These are phyloP conservation scores for Mycosphaerella sp. DNA, from an alignment of 2,329 filamentous ascomycete genomes.

Conservation along the genomic window DNA sequence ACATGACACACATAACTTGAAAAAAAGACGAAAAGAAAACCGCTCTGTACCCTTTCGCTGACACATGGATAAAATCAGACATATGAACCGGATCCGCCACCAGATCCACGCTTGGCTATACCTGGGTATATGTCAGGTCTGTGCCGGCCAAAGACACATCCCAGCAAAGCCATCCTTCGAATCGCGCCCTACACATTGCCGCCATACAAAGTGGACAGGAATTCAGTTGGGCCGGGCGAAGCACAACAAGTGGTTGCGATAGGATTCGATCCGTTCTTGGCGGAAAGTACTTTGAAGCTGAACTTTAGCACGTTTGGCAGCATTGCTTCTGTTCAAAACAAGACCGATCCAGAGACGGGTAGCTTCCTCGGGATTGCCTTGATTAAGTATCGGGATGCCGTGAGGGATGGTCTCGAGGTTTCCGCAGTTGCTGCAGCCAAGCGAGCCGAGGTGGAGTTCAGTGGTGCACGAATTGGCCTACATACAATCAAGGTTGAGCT, in stretches of 20 bases:
- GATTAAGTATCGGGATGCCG: constrained; percentile 76
- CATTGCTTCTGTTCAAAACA: constrained; percentile 84
- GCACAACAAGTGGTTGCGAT: constrained; percentile 86
- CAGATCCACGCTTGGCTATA: constrained; percentile 74
- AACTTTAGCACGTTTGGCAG: constrained; percentile 78
- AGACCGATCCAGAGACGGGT: constrained; percentile 89
- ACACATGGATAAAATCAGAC: constrained; percentile 51
- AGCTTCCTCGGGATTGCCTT: constrained; percentile 91
- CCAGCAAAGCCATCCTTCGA: constrained; percentile 64
- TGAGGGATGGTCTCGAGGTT: constrained; percentile 48
- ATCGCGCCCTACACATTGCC: constrained; percentile 72
- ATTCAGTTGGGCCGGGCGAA: constrained; percentile 81
- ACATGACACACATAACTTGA: constrained; percentile 33
- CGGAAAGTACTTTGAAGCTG: constrained; percentile 63
- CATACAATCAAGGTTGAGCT: constrained; percentile 74
- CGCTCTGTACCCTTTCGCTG: constrained; percentile 39
- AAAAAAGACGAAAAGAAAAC: constrained; percentile 25
- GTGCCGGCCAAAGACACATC: constrained; percentile 48
- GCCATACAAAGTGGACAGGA: constrained; percentile 76
- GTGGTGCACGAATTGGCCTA: constrained; percentile 72
- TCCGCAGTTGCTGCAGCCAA: constrained; percentile 75
- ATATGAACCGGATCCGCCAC: constrained; percentile 57
- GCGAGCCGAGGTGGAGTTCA: constrained; percentile 68
- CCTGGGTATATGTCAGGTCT: constrained; percentile 52
- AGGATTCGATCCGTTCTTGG: constrained; percentile 88